Evolutionary conservation across 768 basidiomycete genomes (phyloP), one percentile per base, ranked within the genome.

Genomic region (Paxillus ammoniavirescens): DNA sequence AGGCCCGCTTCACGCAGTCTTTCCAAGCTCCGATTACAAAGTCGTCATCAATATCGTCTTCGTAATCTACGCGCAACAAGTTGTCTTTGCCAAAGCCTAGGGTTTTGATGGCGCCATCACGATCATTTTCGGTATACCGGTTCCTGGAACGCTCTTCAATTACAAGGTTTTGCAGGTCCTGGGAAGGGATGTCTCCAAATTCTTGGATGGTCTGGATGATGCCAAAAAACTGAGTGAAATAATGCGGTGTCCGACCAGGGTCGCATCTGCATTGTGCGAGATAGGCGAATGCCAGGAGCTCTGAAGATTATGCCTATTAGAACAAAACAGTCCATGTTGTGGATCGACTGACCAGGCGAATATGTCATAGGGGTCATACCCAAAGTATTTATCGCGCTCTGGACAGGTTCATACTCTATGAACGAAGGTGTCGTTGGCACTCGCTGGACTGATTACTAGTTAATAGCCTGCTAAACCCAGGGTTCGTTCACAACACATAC

Each of bases 261-360:
- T 92, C 84, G 67, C 91, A 93, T 54, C 89, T 86, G 63, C 83
- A 87, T 67, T 93, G 89, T 0, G 89, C 85, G 51, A 85, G 70
- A 62, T 93, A 93, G 1, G 84, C 89, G 65, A 90, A 92, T n/a
- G 74, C 73, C 49, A 93, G 76, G 12, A 90, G 73, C 21, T 87
- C 91, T 93, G 59, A 26, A 14, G 37, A 35, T 12, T 14, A 13
- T 56, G 35, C 47, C 45, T 44, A 42, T 63, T 36, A 57, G 41
- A 33, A 41, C 14, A 23, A 35, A 40, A 43, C 35, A 30, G 13
- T 37, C 7, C 46, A 28, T 28, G 9, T n/a, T 0, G 17, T 1
- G 17, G 18, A 52, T 33, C 1, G 10, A 63, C 76, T 49, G 58
- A 89, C 90, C 85, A 31, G 81, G 69, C 8, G 86, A 82, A 63